Evolutionary conservation across 208 protist genomes (phyloP).

Genomic region (Leishmania turanica): DNA sequence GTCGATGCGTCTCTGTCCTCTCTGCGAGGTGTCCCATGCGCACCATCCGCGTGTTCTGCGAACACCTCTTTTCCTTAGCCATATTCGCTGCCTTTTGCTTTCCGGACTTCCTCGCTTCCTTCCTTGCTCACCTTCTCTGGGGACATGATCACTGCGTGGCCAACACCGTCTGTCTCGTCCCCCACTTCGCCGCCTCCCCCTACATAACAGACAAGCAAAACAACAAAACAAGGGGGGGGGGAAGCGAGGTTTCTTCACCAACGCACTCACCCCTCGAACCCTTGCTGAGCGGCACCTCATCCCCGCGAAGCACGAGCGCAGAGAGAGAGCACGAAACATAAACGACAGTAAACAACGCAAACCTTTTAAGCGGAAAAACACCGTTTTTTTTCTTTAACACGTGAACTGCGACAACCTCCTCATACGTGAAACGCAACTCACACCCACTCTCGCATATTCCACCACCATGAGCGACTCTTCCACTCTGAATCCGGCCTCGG

Average conservation of each 20-base stretch:
- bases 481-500: not conserved
- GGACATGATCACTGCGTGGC: not conserved
- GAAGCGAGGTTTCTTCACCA: not conserved
- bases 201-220: not conserved
- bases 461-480: constrained; percentile 1
- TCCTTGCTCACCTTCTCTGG: not conserved
- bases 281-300: not conserved
- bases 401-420: not conserved
- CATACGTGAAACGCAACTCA: not conserved
- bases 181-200: not conserved
- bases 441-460: not conserved
- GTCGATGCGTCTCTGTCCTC: not conserved
- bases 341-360: too few species aligned
- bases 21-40: not conserved
- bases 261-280: not conserved
- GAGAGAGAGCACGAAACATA: not conserved
- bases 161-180: not conserved
- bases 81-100: not conserved
- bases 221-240: not conserved
- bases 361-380: too few species aligned
- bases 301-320: not conserved
- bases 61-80: not conserved
- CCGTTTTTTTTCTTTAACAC: too few species aligned
- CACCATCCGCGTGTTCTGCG: not conserved
- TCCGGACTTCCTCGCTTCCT: not conserved